phyloP scores from a whole-genome alignment of 208 protist genomes.

The Wallacemonas sp. region DNA sequence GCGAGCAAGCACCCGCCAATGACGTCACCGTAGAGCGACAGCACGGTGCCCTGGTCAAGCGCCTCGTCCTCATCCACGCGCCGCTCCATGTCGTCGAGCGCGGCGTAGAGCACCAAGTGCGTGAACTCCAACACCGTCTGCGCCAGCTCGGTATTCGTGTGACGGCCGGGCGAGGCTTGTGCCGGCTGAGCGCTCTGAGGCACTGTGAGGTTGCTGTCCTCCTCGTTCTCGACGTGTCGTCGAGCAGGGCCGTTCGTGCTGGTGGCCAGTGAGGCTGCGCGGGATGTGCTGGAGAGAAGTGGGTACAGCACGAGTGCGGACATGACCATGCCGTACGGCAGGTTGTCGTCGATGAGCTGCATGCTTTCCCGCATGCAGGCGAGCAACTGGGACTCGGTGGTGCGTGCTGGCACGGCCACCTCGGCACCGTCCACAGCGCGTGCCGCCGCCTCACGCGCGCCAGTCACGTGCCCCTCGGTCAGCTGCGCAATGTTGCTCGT shows the following conservation, averaged over 20 bases:
- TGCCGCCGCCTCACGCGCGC: slow-evolving; percentile 1
- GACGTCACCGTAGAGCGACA: slow-evolving; percentile 72
- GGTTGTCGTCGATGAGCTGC: slow-evolving; percentile 61
- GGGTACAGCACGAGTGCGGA: slow-evolving; percentile 67
- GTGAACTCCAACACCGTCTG: slow-evolving; percentile 44
- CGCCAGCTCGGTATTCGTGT: slow-evolving; percentile 14
- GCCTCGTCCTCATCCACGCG: slow-evolving; percentile 41
- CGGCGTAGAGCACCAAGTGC: slow-evolving; percentile 61
- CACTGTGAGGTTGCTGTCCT: neutral
- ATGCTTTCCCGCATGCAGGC: slow-evolving; percentile 61
- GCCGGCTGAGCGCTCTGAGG: too few species aligned
- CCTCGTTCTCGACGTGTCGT: neutral
- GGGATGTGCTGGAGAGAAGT: slow-evolving; percentile 22
- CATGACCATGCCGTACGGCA: slow-evolving; percentile 73
- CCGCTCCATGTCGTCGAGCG: slow-evolving; percentile 44
- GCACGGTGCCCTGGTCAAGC: slow-evolving; percentile 39
- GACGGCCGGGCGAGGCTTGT: too few species aligned
- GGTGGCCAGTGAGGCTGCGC: neutral
- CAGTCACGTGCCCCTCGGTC: slow-evolving; percentile 32
- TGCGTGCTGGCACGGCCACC: neutral
- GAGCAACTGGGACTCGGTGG: slow-evolving; percentile 20
- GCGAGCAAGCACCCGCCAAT: slow-evolving; percentile 56
- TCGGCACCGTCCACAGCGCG: neutral
- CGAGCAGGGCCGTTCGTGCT: too few species aligned
- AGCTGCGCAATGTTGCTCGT: slow-evolving; percentile 38